Conservation (phyloP, 169 alveolate genomes). For the Babesia ovata region DNA sequence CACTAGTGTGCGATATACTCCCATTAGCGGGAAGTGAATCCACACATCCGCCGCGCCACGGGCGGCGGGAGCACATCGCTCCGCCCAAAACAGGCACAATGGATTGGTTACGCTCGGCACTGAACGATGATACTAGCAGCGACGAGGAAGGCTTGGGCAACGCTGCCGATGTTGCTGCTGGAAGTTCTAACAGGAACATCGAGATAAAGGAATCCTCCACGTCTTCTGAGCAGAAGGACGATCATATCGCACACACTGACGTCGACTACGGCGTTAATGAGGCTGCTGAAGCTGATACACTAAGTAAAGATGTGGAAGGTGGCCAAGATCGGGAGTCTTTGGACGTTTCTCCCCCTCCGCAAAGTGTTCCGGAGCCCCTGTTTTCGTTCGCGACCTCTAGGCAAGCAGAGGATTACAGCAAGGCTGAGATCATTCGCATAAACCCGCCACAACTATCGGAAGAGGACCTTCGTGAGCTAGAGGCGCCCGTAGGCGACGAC, state of each 20-base stretch:
- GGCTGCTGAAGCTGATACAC: too few relatives aligned
- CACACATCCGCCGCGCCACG: constrained; percentile 6
- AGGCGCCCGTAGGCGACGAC: neutral
- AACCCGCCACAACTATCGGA: constrained; percentile 7
- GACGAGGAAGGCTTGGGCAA: neutral
- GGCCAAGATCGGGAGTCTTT: too few relatives aligned
- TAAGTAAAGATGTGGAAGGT: too few relatives aligned
- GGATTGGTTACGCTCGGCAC: constrained; percentile 53
- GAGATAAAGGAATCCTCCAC: too few relatives aligned
- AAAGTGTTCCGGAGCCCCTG: neutral
- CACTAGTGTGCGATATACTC: constrained; percentile 2
- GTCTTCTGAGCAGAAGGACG: too few relatives aligned
- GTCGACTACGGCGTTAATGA: too few relatives aligned
- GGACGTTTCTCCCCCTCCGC: too few relatives aligned
- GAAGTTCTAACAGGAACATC: too few relatives aligned
- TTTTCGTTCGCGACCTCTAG: constrained; percentile 22
- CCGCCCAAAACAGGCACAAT: neutral
- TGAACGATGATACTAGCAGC: constrained; percentile 14
- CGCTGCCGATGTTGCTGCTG: too few relatives aligned
- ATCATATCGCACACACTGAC: too few relatives aligned
- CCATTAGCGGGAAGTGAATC: constrained; percentile 39
- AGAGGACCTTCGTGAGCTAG: neutral
- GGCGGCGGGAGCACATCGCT: neutral
- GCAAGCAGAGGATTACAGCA: constrained; percentile 28
- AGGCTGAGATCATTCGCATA: constrained; percentile 1